phyloP scores from a whole-genome alignment of 2,329 filamentous ascomycete species.

The Fusarium verticillioides region DNA sequence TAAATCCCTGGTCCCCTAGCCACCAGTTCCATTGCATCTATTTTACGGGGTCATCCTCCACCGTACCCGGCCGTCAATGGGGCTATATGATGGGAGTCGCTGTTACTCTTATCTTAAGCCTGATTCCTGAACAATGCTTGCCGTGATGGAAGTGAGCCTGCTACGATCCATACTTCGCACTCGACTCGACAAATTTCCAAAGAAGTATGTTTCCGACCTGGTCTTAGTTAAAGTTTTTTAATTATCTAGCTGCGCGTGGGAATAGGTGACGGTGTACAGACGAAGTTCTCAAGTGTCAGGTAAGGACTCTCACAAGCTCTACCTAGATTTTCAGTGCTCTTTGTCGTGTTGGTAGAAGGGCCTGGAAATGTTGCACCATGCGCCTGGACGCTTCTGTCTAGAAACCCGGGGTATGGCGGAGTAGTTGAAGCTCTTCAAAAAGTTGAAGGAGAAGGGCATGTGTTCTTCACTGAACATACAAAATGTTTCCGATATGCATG shows the following conservation, averaged over 20 bases:
- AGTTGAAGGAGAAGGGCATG: neutral
- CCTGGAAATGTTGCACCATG: rapidly evolving
- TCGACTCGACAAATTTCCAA: neutral
- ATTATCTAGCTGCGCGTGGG: too few relatives aligned
- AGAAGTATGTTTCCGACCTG: slow-evolving; percentile 9
- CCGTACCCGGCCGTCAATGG: too few relatives aligned
- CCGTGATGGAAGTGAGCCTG: slow-evolving; percentile 1
- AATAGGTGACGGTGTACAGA: neutral
- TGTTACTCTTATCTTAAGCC: neutral
- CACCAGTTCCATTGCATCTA: too few relatives aligned
- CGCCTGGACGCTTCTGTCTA: too few relatives aligned
- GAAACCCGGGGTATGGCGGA: neutral
- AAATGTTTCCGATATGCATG: too few relatives aligned
- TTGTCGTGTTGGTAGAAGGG: rapidly evolving
- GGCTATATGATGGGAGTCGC: too few relatives aligned
- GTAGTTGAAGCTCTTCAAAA: neutral
- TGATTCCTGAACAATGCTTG: neutral
- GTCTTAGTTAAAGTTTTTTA: neutral
- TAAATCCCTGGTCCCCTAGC: too few relatives aligned
- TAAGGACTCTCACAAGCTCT: neutral
- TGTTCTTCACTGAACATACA: neutral
- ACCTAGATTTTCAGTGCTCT: neutral
- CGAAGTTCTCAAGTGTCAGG: neutral
- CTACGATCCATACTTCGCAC: neutral
- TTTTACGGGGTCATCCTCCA: too few relatives aligned